Conservation (phyloP, 2,329 filamentous ascomycete genomes). For the Epichloe uncinata region DNA sequence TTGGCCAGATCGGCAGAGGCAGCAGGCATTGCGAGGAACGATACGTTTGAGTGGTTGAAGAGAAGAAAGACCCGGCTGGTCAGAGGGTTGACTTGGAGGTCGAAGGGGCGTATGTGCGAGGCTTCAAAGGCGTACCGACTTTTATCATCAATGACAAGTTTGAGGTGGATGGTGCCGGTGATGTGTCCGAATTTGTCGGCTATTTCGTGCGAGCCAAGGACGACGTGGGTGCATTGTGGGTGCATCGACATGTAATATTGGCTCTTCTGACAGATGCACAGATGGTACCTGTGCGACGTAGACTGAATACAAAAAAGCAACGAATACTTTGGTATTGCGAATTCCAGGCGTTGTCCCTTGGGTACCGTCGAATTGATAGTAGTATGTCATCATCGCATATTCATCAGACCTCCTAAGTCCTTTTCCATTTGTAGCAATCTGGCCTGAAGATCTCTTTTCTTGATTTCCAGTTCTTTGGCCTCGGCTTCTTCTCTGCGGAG, state of each 20-base stretch:
- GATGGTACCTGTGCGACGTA: not conserved
- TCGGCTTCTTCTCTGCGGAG: conserved; percentile 56
- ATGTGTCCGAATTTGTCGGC: conserved; percentile 51
- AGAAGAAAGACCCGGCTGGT: conserved; percentile 38
- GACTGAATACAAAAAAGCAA: not conserved
- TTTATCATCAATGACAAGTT: conserved; percentile 59
- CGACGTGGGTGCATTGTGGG: conserved; percentile 5
- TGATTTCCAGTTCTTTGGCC: conserved; percentile 39
- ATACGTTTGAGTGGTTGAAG: conserved; percentile 40
- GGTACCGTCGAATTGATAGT: not conserved
- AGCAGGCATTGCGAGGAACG: conserved; percentile 38
- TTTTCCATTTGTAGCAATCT: conserved; percentile 40
- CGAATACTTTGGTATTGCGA: not conserved
- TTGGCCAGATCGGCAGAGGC: conserved; percentile 38
- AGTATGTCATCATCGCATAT: conserved; percentile 28
- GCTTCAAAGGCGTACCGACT: conserved; percentile 56
- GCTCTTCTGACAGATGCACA: not conserved
- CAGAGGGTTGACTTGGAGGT: conserved; percentile 45
- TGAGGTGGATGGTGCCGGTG: conserved; percentile 57
- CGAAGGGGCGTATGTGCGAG: conserved; percentile 33
- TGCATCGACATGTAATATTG: not conserved
- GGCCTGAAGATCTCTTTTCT: conserved; percentile 42
- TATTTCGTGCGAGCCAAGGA: conserved; percentile 43
- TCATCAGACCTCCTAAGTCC: conserved; percentile 39
- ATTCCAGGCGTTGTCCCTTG: not conserved